These are phyloP conservation scores for Entelexis sorbosivorans DNA, from an alignment of 1,139 yeast genomes.

Conservation along the genomic window DNA sequence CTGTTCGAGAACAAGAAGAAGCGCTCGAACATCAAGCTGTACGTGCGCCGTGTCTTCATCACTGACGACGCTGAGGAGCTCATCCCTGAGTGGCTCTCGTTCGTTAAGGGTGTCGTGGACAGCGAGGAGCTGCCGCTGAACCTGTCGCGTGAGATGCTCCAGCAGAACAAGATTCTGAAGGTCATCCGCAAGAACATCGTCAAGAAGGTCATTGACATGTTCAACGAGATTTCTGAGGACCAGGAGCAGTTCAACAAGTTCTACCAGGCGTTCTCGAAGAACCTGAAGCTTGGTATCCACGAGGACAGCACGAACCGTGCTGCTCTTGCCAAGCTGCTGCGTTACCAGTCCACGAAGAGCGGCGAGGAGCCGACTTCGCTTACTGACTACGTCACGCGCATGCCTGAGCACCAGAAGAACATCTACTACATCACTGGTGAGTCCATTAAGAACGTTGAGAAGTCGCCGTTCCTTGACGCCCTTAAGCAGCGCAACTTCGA, in stretches of 20 bases:
- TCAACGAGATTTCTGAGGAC: constrained; percentile 98
- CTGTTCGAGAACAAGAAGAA: constrained; percentile 95
- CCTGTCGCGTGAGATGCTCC: constrained; percentile 99
- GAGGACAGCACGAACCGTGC: constrained; percentile 97
- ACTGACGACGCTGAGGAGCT: constrained; percentile 99
- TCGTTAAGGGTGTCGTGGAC: constrained; percentile 98
- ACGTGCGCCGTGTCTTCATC: constrained; percentile 99
- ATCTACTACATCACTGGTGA: constrained; percentile 99
- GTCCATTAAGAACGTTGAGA: constrained; percentile 92
- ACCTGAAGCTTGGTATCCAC: constrained; percentile 97
- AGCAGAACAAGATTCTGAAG: constrained; percentile 99
- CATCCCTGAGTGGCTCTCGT: constrained; percentile 97
- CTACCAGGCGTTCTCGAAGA: constrained; percentile 97
- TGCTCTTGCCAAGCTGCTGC: constrained; percentile 88
- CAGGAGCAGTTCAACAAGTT: constrained; percentile 97
- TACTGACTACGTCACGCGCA: constrained; percentile 95
- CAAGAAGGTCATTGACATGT: constrained; percentile 96
- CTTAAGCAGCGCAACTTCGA: constrained; percentile 97
- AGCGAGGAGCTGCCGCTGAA: constrained; percentile 99
- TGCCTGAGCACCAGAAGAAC: constrained; percentile 99
- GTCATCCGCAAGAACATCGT: constrained; percentile 98
- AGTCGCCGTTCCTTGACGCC: constrained; percentile 98
- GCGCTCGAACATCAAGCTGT: constrained; percentile 97
- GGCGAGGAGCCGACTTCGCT: constrained; percentile 88
- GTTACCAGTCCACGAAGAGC: constrained; percentile 95